Evolutionary conservation across 2,329 filamentous ascomycete genomes (phyloP).

Genomic region (Tolypocladium tropicale): DNA sequence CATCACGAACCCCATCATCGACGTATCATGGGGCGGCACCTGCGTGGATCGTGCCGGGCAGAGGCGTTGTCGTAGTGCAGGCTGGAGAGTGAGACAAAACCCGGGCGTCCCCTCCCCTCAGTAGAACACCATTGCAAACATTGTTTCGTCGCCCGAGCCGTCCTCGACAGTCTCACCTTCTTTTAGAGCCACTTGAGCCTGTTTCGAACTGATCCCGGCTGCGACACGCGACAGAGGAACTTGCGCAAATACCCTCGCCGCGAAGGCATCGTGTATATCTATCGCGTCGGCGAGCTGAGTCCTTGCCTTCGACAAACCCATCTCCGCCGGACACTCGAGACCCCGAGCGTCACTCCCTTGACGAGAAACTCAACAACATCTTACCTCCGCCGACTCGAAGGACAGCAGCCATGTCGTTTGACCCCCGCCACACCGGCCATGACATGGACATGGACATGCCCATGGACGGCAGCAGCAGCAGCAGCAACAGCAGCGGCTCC

Average conservation of each 20-base stretch:
- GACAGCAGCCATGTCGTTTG: not conserved
- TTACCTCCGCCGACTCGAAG: no score
- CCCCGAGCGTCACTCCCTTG: not conserved
- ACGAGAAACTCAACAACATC: not conserved
- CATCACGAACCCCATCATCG: not conserved
- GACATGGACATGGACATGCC: constrained; percentile 10
- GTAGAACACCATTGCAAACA: not conserved
- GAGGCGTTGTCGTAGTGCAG: not conserved
- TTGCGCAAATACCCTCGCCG: not conserved
- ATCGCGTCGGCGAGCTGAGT: not conserved
- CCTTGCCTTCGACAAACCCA: not conserved
- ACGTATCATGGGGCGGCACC: not conserved
- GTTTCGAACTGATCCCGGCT: not conserved
- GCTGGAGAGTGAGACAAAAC: not conserved
- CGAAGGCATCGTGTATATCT: not conserved
- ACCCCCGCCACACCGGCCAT: not conserved
- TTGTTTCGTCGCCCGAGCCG: not conserved
- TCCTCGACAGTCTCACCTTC: not conserved
- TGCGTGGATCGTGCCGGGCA: not conserved
- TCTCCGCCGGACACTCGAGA: not conserved
- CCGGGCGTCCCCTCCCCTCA: not conserved
- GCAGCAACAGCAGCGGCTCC: constrained; percentile 4
- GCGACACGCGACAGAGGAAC: not conserved
- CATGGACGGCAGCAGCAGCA: constrained; percentile 4
- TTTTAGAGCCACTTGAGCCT: not conserved